Evolutionary conservation across 208 protist species (phyloP).

Genomic region (Acanthamoeba castellanii): DNA sequence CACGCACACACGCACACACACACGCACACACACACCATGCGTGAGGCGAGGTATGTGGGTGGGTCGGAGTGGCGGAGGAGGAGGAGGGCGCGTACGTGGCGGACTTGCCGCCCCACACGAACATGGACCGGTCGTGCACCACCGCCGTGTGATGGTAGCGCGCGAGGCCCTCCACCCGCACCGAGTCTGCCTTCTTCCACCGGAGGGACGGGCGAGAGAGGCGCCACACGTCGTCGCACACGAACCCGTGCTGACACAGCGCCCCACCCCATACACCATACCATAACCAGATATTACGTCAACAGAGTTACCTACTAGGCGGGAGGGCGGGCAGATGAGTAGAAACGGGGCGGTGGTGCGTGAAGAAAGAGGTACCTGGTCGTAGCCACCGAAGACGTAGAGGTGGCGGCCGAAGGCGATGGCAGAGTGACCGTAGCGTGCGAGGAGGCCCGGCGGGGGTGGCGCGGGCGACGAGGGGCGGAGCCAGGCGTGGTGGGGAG

Average conservation of each 20-base stretch:
- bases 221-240: constrained; percentile 1
- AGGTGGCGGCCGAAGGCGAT: background rate
- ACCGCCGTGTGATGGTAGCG: constrained; percentile 6
- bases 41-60: too few species aligned
- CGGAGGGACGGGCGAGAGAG: background rate
- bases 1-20: too few species aligned
- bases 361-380: too few species aligned
- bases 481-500: background rate
- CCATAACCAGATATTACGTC: too few species aligned
- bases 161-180: background rate
- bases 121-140: background rate
- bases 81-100: background rate
- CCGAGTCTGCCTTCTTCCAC: background rate
- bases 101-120: background rate
- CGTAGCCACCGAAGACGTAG: background rate
- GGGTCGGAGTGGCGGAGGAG: too few species aligned
- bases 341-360: too few species aligned
- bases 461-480: background rate
- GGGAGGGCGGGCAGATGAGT: too few species aligned
- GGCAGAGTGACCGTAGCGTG: background rate
- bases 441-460: background rate
- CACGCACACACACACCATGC: too few species aligned
- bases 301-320: too few species aligned
- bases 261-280: too few species aligned
- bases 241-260: constrained; percentile 1